Conservation (phyloP, 73 alveolate species). For the Uronychia binucleata region DNA sequence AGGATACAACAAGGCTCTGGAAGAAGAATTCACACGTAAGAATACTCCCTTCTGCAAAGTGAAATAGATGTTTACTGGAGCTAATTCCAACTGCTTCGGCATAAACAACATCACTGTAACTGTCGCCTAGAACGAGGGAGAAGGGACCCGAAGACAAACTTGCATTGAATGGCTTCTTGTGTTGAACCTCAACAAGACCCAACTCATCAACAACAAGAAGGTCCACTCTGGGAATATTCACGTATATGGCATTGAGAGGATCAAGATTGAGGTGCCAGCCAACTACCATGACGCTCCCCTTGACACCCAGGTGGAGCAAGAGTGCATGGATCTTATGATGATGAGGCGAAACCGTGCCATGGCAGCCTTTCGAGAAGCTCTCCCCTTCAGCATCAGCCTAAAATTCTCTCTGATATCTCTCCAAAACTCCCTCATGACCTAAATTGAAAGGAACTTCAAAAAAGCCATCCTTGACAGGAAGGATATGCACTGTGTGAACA, state of each 20-base stretch:
- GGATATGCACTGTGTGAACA: conserved; percentile 48
- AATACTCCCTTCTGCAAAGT: conserved; percentile 45
- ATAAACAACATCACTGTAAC: conserved; percentile 16
- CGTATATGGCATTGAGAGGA: conserved; percentile 61
- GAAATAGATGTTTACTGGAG: conserved; percentile 39
- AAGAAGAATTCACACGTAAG: conserved; percentile 27
- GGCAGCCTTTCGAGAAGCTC: conserved; percentile 37
- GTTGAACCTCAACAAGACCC: conserved; percentile 35
- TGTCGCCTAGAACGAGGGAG: not conserved
- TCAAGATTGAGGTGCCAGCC: conserved; percentile 58
- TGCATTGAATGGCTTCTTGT: conserved; percentile 50
- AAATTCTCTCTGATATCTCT: conserved; percentile 32
- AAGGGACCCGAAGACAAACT: not conserved
- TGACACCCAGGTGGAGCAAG: conserved; percentile 32
- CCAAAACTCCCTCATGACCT: conserved; percentile 20
- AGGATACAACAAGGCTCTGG: conserved; percentile 53
- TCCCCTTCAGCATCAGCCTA: conserved; percentile 36
- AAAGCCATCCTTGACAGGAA: conserved; percentile 47
- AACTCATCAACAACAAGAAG: conserved; percentile 22
- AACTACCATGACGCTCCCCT: conserved; percentile 34
- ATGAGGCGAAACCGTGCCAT: conserved; percentile 15
- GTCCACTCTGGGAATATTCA: conserved; percentile 35
- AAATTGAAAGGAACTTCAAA: conserved; percentile 31
- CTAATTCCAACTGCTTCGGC: conserved; percentile 40
- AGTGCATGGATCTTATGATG: conserved; percentile 40